Conservation (phyloP, 441 rosid species). For the Aleurites moluccanus region DNA sequence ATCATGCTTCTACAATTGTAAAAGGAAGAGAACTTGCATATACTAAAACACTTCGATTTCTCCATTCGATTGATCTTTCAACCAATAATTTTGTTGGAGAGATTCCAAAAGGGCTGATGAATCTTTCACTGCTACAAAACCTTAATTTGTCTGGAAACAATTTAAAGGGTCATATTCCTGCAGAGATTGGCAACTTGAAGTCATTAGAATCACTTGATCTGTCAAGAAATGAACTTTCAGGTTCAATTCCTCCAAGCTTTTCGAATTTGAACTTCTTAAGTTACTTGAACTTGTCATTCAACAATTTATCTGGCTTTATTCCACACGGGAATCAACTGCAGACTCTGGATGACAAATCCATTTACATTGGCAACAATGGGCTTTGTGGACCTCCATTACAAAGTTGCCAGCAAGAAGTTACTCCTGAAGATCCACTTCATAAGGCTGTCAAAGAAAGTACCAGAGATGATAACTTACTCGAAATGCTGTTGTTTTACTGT, state of each 20-base stretch:
- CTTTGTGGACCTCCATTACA: slow-evolving; percentile 32
- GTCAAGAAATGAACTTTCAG: slow-evolving; percentile 27
- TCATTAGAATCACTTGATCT: slow-evolving; percentile 35
- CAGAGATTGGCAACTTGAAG: slow-evolving; percentile 18
- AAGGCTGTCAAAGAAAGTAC: too few species aligned
- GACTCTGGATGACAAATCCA: too few species aligned
- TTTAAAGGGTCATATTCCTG: slow-evolving; percentile 24
- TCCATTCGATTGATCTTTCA: slow-evolving; percentile 29
- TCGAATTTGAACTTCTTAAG: slow-evolving; percentile 13
- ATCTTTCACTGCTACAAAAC: slow-evolving; percentile 22
- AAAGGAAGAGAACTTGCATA: slow-evolving; percentile 18
- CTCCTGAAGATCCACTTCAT: not conserved
- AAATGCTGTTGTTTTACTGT: slow-evolving; percentile 5
- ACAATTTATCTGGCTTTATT: slow-evolving; percentile 16
- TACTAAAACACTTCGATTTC: slow-evolving; percentile 13
- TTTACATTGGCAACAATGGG: not conserved
- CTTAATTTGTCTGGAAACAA: slow-evolving; percentile 31
- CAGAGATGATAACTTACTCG: not conserved
- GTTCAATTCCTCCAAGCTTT: slow-evolving; percentile 31
- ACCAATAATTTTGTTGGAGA: slow-evolving; percentile 23
- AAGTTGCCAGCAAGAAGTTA: not conserved
- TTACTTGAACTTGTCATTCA: slow-evolving; percentile 36
- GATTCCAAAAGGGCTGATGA: not conserved
- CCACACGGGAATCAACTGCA: too few species aligned
- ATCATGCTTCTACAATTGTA: not conserved